Conservation (phyloP, 805 yeast species). For the Pichia membranifaciens region DNA sequence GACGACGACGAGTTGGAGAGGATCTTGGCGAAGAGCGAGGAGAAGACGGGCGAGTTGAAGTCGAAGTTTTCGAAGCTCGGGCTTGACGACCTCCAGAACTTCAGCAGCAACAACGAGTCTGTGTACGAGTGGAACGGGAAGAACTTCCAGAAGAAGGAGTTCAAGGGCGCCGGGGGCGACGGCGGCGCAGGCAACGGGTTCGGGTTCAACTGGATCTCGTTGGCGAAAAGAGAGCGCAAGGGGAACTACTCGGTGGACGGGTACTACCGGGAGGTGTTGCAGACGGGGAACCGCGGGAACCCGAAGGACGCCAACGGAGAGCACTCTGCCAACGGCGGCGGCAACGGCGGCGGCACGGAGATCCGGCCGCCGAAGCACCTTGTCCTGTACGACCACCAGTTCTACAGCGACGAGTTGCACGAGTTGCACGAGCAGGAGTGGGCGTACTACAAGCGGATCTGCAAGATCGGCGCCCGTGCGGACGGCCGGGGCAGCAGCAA, state of each 20-base stretch:
- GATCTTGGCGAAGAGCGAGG: constrained; percentile 54
- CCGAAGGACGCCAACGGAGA: neutral
- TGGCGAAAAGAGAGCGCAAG: constrained; percentile 78
- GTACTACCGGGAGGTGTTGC: constrained; percentile 50
- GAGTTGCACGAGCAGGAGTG: constrained; percentile 79
- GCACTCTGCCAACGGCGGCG: constrained; percentile 20
- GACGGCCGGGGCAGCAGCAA: constrained; percentile 15
- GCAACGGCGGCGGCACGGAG: constrained; percentile 52
- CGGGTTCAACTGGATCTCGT: constrained; percentile 70
- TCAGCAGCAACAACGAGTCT: constrained; percentile 46
- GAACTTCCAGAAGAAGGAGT: constrained; percentile 63
- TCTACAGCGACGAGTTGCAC: constrained; percentile 69
- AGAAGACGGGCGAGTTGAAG: constrained; percentile 56
- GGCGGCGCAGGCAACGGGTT: constrained; percentile 30
- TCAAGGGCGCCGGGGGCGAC: constrained; percentile 39
- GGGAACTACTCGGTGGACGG: constrained; percentile 76
- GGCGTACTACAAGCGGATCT: constrained; percentile 69
- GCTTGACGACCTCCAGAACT: constrained; percentile 71
- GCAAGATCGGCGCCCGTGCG: constrained; percentile 50
- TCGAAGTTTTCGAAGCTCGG: constrained; percentile 62
- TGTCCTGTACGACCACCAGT: constrained; percentile 84
- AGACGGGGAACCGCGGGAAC: constrained; percentile 57
- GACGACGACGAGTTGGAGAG: constrained; percentile 58
- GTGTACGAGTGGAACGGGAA: constrained; percentile 89
- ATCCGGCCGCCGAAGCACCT: constrained; percentile 72